These are phyloP conservation scores for Diaporthe citri DNA, from an alignment of 2,329 filamentous ascomycete species.

Conservation along the genomic window DNA sequence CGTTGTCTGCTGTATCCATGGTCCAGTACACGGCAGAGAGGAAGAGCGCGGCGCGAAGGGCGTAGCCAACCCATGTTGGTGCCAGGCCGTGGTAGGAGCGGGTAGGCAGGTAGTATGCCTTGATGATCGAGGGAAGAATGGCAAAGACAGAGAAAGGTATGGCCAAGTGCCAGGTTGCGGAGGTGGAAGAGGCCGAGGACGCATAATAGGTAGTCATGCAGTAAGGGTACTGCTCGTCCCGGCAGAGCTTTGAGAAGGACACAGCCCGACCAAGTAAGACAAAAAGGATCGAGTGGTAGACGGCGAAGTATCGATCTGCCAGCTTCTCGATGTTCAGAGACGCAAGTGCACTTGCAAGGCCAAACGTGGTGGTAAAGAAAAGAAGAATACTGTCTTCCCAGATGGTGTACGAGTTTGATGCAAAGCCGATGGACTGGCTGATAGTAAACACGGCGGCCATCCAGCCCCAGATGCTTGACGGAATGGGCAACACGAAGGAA, in stretches of 20 bases:
- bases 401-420: conserved; percentile 97
- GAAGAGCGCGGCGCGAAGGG: conserved; percentile 81
- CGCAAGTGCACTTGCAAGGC: conserved; percentile 77
- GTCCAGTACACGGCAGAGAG: conserved; percentile 87
- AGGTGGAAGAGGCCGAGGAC: conserved; percentile 91
- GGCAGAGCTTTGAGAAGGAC: conserved; percentile 91
- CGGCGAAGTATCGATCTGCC: conserved; percentile 78
- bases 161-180: conserved; percentile 87
- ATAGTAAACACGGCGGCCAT: conserved; percentile 83
- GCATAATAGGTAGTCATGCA: conserved; percentile 97
- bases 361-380: conserved; percentile 92
- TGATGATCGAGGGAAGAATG: conserved; percentile 79
- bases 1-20: conserved; percentile 89
- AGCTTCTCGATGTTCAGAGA: conserved; percentile 79
- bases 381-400: conserved; percentile 97
- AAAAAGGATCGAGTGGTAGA: conserved; percentile 89
- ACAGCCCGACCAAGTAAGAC: conserved; percentile 82
- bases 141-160: conserved; percentile 83
- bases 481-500: conserved; percentile 67
- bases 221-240: conserved; percentile 98
- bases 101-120: conserved; percentile 84
- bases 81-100: conserved; percentile 90
- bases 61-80: conserved; percentile 84
- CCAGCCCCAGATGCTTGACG: conserved; percentile 89
- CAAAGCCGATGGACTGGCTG: conserved; percentile 93